phyloP scores from a whole-genome alignment of 1,284 basidiomycete genomes.

The Trametes sp. region DNA sequence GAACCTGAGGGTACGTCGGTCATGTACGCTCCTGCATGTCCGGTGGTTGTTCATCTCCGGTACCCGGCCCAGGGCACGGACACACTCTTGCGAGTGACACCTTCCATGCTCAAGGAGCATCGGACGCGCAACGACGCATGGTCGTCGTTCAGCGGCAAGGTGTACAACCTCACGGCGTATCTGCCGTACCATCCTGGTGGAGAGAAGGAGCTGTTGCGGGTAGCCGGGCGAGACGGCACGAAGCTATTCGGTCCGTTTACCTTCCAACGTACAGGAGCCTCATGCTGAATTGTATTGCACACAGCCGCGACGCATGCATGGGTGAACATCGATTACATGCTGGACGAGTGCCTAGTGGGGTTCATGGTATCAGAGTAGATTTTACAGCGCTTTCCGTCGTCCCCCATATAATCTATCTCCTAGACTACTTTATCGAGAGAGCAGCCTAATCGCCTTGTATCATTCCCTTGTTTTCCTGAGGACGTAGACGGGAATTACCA shows the following conservation, averaged over 20 bases:
- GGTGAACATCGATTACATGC: conserved; percentile 95
- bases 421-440: too few relatives aligned
- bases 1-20: conserved; percentile 71
- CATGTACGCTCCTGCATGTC: not conserved
- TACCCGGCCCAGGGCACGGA: conserved; percentile 61
- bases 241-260: conserved; percentile 84
- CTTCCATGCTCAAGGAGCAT: conserved; percentile 86
- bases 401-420: too few relatives aligned
- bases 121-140: conserved; percentile 90
- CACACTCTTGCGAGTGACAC: conserved; percentile 77
- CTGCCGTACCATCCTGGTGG: conserved; percentile 95
- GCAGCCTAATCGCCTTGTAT: not conserved
- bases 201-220: conserved; percentile 93
- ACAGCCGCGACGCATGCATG: conserved; percentile 70
- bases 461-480: not conserved
- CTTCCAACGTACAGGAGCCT: conserved; percentile 39
- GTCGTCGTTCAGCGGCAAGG: conserved; percentile 92
- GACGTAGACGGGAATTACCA: not conserved
- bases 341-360: conserved; percentile 91
- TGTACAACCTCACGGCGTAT: conserved; percentile 97
- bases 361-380: conserved; percentile 72
- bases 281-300: conserved; percentile 3
- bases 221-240: conserved; percentile 94
- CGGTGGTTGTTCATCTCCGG: not conserved
- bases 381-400: not conserved